Conservation (phyloP, 768 basidiomycete genomes). For the Naganishia onofrii region DNA sequence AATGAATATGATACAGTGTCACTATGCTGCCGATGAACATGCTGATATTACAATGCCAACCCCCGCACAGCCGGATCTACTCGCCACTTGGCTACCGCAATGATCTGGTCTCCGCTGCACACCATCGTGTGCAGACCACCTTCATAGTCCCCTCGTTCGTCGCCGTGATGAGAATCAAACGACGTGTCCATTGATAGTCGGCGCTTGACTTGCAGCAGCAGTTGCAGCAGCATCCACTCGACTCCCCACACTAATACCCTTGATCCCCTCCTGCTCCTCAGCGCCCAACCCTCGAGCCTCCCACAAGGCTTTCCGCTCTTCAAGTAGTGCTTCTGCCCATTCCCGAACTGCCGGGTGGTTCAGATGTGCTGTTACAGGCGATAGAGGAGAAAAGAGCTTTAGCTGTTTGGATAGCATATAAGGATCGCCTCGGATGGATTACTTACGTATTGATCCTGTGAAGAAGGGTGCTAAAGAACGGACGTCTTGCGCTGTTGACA, state of each 20-base stretch:
- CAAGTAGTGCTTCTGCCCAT: conserved; percentile 50
- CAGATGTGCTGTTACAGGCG: conserved; percentile 38
- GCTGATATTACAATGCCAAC: background rate
- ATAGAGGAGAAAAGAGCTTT: background rate
- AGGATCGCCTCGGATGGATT: background rate
- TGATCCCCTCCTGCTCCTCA: conserved; percentile 40
- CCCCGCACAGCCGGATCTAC: background rate
- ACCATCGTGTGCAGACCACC: background rate
- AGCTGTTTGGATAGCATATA: background rate
- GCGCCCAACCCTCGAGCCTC: conserved; percentile 41
- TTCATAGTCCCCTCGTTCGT: background rate
- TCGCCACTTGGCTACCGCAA: background rate
- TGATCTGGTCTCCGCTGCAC: no score
- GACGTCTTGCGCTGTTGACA: conserved; percentile 43
- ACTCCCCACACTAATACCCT: conserved; percentile 33
- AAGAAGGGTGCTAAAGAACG: conserved; percentile 47
- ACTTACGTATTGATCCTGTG: conserved; percentile 42
- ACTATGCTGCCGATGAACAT: background rate
- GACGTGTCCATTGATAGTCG: background rate
- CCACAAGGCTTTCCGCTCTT: conserved; percentile 48
- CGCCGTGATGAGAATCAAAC: background rate
- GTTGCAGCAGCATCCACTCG: background rate
- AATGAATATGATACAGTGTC: conserved; percentile 2
- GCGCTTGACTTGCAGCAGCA: background rate
- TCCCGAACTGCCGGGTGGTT: conserved; percentile 49